Percentiles rank a stretch among this genome's conserved stretches.
Evolutionary conservation across 257 asterid species (phyloP).

Genomic region (Solanum paucissectum): DNA sequence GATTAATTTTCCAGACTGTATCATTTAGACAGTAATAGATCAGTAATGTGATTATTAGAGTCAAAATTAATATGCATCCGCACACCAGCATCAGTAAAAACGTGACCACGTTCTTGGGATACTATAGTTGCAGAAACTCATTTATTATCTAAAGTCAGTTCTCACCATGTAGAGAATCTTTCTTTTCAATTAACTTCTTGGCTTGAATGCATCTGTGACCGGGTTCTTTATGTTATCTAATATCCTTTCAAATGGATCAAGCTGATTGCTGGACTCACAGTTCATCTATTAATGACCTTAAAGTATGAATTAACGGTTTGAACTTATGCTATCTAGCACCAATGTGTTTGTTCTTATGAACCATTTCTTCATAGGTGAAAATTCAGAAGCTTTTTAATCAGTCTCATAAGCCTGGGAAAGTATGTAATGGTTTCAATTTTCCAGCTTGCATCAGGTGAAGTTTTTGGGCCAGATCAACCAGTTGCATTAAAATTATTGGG

Average conservation of each 20-base stretch:
- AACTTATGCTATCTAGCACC: neutral
- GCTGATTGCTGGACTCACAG: neutral
- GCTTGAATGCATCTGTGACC: neutral
- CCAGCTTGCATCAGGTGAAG: slow-evolving; percentile 85
- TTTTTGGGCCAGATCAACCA: slow-evolving; percentile 87
- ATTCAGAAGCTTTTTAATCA: neutral
- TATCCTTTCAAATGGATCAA: neutral
- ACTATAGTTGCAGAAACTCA: neutral
- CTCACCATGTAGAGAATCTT: neutral
- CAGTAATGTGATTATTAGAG: neutral
- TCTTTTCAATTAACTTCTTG: neutral
- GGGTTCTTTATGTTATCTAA: neutral
- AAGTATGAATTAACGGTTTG: neutral
- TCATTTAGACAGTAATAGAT: neutral
- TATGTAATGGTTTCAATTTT: neutral
- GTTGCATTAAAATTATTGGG: slow-evolving; percentile 78
- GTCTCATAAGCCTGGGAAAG: neutral
- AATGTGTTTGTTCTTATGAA: neutral
- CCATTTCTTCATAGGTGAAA: neutral
- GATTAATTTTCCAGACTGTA: neutral
- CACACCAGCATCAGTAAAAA: neutral
- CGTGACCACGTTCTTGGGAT: neutral
- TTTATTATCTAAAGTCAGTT: neutral
- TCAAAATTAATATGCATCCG: neutral
- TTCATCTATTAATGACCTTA: neutral